Percentiles rank a stretch among this genome's conserved stretches.
These are phyloP conservation scores for Candida morakotiae DNA, from an alignment of 805 yeast genomes.

Conservation along the genomic window DNA sequence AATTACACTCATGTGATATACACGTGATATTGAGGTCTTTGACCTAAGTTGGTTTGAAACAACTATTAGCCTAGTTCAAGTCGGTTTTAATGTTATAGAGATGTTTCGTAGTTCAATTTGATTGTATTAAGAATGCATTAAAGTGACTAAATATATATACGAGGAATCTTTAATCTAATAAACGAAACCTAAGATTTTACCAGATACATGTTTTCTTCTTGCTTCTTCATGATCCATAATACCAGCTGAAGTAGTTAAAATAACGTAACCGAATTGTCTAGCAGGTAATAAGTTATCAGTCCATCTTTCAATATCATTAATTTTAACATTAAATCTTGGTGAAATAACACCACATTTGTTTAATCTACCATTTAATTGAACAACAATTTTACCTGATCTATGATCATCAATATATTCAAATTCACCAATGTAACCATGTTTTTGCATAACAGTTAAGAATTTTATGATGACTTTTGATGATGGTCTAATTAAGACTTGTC, in stretches of 20 bases:
- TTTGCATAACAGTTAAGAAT: conserved; percentile 95
- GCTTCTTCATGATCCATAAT: conserved; percentile 99
- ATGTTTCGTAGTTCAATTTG: no score
- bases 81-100: no score
- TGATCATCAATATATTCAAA: conserved; percentile 98
- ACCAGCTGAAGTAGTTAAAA: conserved; percentile 98
- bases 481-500: conserved; percentile 98
- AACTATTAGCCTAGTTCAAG: no score
- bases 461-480: conserved; percentile 97
- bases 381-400: conserved; percentile 97
- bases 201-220: conserved; percentile 99
- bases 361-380: conserved; percentile 95
- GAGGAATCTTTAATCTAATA: conserved; percentile 71
- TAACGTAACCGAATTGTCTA: conserved; percentile 97
- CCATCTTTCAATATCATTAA: conserved; percentile 96
- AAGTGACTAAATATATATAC: conserved; percentile 5
- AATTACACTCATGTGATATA: no score
- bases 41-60: no score
- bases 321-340: conserved; percentile 97
- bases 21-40: no score
- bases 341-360: conserved; percentile 99
- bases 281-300: conserved; percentile 97
- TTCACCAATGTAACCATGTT: conserved; percentile 98
- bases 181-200: conserved; percentile 97
- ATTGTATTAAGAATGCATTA: conserved; percentile 5